phyloP scores from a whole-genome alignment of 805 yeast species.

The Saccharomyces kudriavzevii region DNA sequence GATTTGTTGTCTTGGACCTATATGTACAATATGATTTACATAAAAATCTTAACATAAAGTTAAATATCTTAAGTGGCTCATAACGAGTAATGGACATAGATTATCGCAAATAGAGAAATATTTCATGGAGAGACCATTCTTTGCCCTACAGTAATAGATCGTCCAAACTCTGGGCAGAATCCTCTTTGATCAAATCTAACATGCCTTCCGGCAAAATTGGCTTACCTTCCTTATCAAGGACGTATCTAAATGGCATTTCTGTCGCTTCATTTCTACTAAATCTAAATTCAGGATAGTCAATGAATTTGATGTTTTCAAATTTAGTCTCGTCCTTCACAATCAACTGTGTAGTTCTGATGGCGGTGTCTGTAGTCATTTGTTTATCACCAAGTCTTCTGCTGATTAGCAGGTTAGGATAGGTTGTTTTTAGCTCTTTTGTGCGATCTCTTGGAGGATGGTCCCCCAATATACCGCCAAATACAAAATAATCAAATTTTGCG shows the following conservation, averaged over 20 bases:
- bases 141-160: constrained; percentile 37
- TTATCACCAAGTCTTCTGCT: constrained; percentile 81
- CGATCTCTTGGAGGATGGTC: constrained; percentile 89
- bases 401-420: constrained; percentile 59
- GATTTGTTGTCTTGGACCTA: neutral
- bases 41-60: neutral
- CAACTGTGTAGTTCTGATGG: constrained; percentile 80
- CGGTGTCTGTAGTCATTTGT: constrained; percentile 98
- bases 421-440: constrained; percentile 75
- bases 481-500: constrained; percentile 68
- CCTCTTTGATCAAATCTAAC: constrained; percentile 77
- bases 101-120: neutral
- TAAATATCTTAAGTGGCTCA: neutral
- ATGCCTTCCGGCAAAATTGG: constrained; percentile 91
- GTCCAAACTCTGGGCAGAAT: constrained; percentile 74
- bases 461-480: constrained; percentile 94
- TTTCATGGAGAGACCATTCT: neutral
- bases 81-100: neutral
- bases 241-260: constrained; percentile 95
- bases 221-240: constrained; percentile 48
- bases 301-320: constrained; percentile 70
- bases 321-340: constrained; percentile 52
- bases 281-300: constrained; percentile 90
- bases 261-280: constrained; percentile 85
- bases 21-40: neutral